Percentiles rank a stretch among this genome's conserved stretches.
phyloP scores from a whole-genome alignment of 2,329 filamentous ascomycete species.

The Fusarium illudens region DNA sequence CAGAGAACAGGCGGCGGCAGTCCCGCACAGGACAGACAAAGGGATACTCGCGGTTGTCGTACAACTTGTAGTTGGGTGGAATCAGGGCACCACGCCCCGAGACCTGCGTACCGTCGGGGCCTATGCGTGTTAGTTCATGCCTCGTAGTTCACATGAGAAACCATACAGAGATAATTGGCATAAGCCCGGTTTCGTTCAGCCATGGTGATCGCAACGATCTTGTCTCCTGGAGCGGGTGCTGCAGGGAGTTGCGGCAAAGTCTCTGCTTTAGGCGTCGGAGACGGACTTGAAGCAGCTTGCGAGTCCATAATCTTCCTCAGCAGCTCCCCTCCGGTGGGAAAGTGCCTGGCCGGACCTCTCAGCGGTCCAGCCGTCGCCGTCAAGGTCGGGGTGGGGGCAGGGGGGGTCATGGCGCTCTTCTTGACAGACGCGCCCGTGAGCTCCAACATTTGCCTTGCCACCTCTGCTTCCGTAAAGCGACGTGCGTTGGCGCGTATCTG shows the following conservation, averaged over 20 bases:
- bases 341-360: constrained; percentile 5
- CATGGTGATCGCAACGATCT: constrained; percentile 17
- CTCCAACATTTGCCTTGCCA: constrained; percentile 15
- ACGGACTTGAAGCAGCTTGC: constrained; percentile 2
- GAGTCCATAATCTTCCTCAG: constrained; percentile 17
- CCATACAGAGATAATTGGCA: constrained; percentile 26
- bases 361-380: background rate
- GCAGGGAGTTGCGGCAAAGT: background rate
- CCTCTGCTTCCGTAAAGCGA: constrained; percentile 35
- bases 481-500: constrained; percentile 12
- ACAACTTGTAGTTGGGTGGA: constrained; percentile 45
- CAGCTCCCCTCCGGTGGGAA: constrained; percentile 22
- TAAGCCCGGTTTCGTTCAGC: constrained; percentile 31
- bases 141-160: background rate
- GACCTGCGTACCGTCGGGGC: background rate
- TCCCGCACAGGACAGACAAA: constrained; percentile 51
- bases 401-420: constrained; percentile 11
- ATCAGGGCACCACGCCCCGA: constrained; percentile 44
- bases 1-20: constrained; percentile 45
- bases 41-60: constrained; percentile 31
- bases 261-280: background rate
- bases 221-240: constrained; percentile 1
- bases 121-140: constrained; percentile 25
- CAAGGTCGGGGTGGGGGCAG: background rate
- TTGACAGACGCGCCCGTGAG: constrained; percentile 5